Conservation (phyloP, 1,139 yeast genomes). For the Zygotorulaspora mrakii region DNA sequence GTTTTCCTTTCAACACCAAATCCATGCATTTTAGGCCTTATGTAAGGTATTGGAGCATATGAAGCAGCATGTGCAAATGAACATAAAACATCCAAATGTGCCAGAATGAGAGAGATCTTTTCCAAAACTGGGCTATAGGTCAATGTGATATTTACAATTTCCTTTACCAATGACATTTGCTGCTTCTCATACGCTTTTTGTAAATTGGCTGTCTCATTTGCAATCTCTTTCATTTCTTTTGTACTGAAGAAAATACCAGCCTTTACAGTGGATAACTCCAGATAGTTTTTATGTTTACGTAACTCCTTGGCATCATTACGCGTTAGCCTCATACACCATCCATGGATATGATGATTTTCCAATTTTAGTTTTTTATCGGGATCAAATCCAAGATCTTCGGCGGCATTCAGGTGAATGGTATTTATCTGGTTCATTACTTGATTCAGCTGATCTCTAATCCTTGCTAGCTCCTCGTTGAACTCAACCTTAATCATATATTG, state of each 20-base stretch:
- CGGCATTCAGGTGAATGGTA: constrained; percentile 58
- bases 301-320: constrained; percentile 81
- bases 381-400: constrained; percentile 75
- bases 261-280: constrained; percentile 84
- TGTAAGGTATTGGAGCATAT: constrained; percentile 78
- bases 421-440: constrained; percentile 53
- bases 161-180: constrained; percentile 74
- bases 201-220: constrained; percentile 55
- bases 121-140: constrained; percentile 79
- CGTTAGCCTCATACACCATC: constrained; percentile 92
- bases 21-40: constrained; percentile 64
- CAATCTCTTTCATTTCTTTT: constrained; percentile 52
- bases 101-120: constrained; percentile 57
- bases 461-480: constrained; percentile 71
- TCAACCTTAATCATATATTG: constrained; percentile 87
- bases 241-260: constrained; percentile 94
- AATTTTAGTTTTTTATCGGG: constrained; percentile 82
- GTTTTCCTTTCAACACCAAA: constrained; percentile 52
- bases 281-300: constrained; percentile 60
- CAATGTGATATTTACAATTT: constrained; percentile 72
- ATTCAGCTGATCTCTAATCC: constrained; percentile 56
- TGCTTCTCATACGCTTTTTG: constrained; percentile 66
- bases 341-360: constrained; percentile 81
- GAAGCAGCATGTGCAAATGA: constrained; percentile 85
- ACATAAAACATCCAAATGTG: constrained; percentile 77